Evolutionary conservation across 2,329 filamentous ascomycete species (phyloP), one percentile per base, ranked within the genome.

Genomic region (Pyricularia pennisetigena): DNA sequence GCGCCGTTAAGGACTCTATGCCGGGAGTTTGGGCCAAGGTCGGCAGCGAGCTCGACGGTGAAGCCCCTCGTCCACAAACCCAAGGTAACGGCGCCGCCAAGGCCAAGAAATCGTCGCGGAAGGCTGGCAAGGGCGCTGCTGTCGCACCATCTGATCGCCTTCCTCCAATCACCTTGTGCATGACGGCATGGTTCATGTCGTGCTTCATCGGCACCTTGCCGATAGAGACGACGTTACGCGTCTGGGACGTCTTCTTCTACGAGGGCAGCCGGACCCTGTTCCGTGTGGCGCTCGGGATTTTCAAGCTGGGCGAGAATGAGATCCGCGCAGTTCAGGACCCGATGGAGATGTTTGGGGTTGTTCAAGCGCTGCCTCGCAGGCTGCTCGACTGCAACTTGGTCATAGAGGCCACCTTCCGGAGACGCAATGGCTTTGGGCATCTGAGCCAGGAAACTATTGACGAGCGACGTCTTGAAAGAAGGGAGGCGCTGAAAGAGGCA

Each of bases 111-210:
- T 74, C 79, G 68, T 79, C 80, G 67, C 75, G 76, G 61, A 77
- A 74, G 64, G 78, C 81, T 12, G 80, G 79, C 3, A 79, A 80
- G 6, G 64, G 64, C 2, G 24, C 54, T 2, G 65, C 32, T 68
- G 4, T 71, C 70, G 23, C 24, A 10, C 24, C 57, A 1, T 69
- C 66, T 6, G 76, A 78, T 66, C 85, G 90, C 4, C 84, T 97
- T 12, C 94, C 94, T 0, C 94, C 94, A 14, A 94, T 98, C 72
- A 95, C 92, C 0, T 85, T 98, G 5, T 96, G 93, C 72, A 93
- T 95, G 78, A 97, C 94, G 10, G 92, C 94, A 4, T 98, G 94
- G 94, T 96, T 98, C 78, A 97, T 98, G 94, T 96, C 92, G 65
- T 91, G 95, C 73, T 97, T 95, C 77, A 95, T 97, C 70, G 93